phyloP scores from a whole-genome alignment of 805 yeast genomes.

The Candida arabinofermentans region DNA sequence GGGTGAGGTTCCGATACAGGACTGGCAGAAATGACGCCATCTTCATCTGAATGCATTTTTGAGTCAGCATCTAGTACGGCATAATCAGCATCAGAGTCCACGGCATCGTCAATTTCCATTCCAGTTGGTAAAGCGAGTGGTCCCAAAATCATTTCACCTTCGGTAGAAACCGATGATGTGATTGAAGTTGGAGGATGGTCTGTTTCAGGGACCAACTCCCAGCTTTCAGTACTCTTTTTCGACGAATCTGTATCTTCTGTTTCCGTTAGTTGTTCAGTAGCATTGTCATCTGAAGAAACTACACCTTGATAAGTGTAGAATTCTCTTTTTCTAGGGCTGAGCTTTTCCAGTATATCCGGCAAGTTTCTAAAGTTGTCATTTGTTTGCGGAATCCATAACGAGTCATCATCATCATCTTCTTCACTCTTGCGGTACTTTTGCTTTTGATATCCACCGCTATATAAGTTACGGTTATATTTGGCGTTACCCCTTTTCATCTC shows the following conservation, averaged over 20 bases:
- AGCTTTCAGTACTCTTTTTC: not conserved
- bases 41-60: not conserved
- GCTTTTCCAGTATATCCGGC: slow-evolving; percentile 33
- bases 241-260: not conserved
- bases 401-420: slow-evolving; percentile 24
- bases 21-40: not conserved
- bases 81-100: not conserved
- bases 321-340: slow-evolving; percentile 25
- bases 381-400: slow-evolving; percentile 43
- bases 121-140: not conserved
- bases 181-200: not conserved
- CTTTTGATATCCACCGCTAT: slow-evolving; percentile 5
- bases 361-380: slow-evolving; percentile 38
- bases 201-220: slow-evolving; percentile 1
- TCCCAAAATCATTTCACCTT: not conserved
- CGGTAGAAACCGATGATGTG: not conserved
- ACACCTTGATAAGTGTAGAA: slow-evolving; percentile 29
- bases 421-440: slow-evolving; percentile 2
- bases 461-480: slow-evolving; percentile 9
- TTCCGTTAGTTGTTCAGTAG: slow-evolving; percentile 1
- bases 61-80: not conserved
- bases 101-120: not conserved
- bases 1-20: no score
- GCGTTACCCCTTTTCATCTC: slow-evolving; percentile 20
- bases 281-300: slow-evolving; percentile 9